Percentiles rank a stretch among this genome's conserved stretches.
Evolutionary conservation across 768 basidiomycete species (phyloP).

Genomic region (Gymnopilus dilepis): DNA sequence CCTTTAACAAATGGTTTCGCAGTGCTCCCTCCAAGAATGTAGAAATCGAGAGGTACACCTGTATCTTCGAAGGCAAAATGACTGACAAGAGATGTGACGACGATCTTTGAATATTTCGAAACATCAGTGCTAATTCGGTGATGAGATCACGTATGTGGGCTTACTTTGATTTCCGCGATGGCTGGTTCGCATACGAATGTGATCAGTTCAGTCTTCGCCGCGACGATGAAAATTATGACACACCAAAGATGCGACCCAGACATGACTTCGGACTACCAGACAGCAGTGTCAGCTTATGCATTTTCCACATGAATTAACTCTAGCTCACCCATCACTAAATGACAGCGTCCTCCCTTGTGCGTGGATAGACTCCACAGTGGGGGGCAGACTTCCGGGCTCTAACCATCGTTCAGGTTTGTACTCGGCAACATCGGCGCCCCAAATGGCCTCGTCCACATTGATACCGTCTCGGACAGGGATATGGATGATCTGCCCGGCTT

Average conservation of each 20-base stretch:
- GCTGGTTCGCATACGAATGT: no score
- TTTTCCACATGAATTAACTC: not conserved
- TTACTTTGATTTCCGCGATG: constrained; percentile 9
- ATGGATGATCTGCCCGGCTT: constrained; percentile 11
- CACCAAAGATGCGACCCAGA: constrained; percentile 8
- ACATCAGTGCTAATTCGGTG: no score
- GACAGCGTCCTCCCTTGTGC: constrained; percentile 5
- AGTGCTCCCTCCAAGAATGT: constrained; percentile 2
- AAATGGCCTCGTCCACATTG: constrained; percentile 7
- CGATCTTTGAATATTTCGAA: not conserved
- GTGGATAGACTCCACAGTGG: constrained; percentile 2
- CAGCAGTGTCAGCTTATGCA: not conserved
- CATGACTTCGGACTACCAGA: constrained; percentile 3
- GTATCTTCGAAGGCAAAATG: constrained; percentile 4
- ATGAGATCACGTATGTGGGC: not conserved
- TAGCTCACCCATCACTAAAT: constrained; percentile 8
- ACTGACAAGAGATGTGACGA: constrained; percentile 2
- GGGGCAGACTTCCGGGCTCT: not conserved
- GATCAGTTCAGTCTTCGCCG: not conserved
- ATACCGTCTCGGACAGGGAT: constrained; percentile 11
- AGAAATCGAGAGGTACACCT: constrained; percentile 1
- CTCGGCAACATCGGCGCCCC: constrained; percentile 2
- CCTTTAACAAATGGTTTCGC: constrained; percentile 3
- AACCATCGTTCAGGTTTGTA: constrained; percentile 7
- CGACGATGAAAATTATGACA: not conserved